Base-by-base conservation (phyloP, 805 yeast genomes). In the Saccharomycopsis guyanensis region DNA sequence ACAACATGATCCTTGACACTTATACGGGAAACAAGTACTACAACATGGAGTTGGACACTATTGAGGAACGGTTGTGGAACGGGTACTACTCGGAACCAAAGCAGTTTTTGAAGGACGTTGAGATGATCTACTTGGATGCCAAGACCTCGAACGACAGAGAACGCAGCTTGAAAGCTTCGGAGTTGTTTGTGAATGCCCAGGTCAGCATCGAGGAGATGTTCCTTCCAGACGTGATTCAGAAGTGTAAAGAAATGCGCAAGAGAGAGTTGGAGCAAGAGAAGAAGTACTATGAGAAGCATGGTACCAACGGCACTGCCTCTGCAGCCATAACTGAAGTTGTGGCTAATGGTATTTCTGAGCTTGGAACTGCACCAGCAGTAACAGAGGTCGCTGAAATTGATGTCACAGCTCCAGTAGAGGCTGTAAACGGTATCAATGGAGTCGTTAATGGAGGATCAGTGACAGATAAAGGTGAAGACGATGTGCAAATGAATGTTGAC, bases 41-140 rank as follows among this genome's bases (percentile, higher is more conserved):
- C 66, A 93, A 93, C 56, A 93, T 93, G 85, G 98, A 93, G 58
- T 67, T 93, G 45, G 98, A 93, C 58, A 81, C 88, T 15, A 77
- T 93, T 29, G 98, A 93, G 59, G 97, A 93, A 60, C 72, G 98
- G 49, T 65, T 93, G 45, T 93, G 98, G 98, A 93, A 93, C 62
- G 98, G 98, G 0, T 93, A 66, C 62, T 93, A 93, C 58, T 81
- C 86, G 33, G 96, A 88, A 57, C 97, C 97, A 12, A 81, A 78
- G 53, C 97, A 93, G 60, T 91, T 85, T 58, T 66, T 89, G 55
- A 77, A 75, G 54, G 98, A 93, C 59, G 74, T 93, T 38, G 87
- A 82, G 57, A 73, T 84, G 77, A 91, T 93, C 33, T 80, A 85
- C 38, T 71, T 71, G 29, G 99, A 93, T 66, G 75, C 95, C 0